Evolutionary conservation across 768 basidiomycete species (phyloP), one percentile per base, ranked within the genome.

Genomic region (Tricholoma bakamatsutake): DNA sequence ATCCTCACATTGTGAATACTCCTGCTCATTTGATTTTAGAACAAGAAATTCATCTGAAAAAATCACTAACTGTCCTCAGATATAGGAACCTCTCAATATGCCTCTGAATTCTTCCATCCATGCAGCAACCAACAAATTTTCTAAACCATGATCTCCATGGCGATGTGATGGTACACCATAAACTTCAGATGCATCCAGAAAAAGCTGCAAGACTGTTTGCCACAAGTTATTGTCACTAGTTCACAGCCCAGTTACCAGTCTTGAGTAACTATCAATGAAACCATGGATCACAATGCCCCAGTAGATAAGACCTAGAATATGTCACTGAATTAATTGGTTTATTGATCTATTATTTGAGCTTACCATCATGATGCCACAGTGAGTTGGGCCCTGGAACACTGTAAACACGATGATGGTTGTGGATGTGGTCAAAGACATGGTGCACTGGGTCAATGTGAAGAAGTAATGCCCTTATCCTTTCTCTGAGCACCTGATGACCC

Each of bases 1-100:
- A 75, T 74, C 1, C 70, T 62, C 3, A 69, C 66, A 59, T 74
- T 75, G 57, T 74, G 72, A 5, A 75, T 66, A 56, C 70, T 71
- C 27, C 71, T 72, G 33, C 17, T 40, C n/a, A 15, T 40, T 40
- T 15, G 17, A 40, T 40, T 40, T 40, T n/a, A 40, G 39, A 17
- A 17, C 15, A 40, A 40, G 39, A 40, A 40, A 40, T 40, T 4
- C 15, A 40, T 40, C 17, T 40, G 9, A 40, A 40, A n/a, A 40
- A n/a, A 40, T 40, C 17, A 4, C 39, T 47, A 51, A 75, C 69
- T 62, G 51, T 35, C 72, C 73, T 66, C 66, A 73, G 11, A 75
- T 71, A 52, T 73, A 76, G 4, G 70, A 73, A 2, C 68, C 66
- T 10, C 62, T 48, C 11, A 34, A 17, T 10, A 28, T n/a, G 1